Percentiles rank a stretch among this genome's conserved stretches.
These are phyloP conservation scores for Didymella exigua DNA, from an alignment of 2,329 filamentous ascomycete genomes.

Conservation along the genomic window DNA sequence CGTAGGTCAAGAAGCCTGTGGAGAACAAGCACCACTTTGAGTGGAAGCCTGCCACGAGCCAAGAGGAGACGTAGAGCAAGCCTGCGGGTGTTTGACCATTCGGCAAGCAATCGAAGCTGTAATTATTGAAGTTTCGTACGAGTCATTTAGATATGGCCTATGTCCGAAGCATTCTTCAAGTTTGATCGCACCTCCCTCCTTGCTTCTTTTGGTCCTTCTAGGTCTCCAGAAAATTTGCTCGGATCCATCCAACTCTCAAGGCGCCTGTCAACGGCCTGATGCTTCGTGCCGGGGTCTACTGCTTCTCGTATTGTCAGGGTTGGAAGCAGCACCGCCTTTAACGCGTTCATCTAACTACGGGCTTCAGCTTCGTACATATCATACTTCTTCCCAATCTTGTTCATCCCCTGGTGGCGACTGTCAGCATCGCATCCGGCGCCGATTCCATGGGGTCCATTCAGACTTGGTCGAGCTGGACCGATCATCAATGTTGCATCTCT, in stretches of 20 bases:
- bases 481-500: constrained; percentile 35
- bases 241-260: constrained; percentile 29
- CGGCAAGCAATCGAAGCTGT: not conserved
- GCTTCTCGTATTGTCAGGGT: constrained; percentile 40
- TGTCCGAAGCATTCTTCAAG: not conserved
- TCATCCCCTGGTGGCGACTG: constrained; percentile 22
- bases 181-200: not conserved
- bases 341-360: constrained; percentile 40
- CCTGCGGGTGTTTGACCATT: not conserved
- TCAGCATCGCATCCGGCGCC: not conserved
- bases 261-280: constrained; percentile 35
- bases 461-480: constrained; percentile 32
- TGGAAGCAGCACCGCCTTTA: constrained; percentile 45
- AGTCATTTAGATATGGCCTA: not conserved
- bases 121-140: not conserved
- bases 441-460: constrained; percentile 36
- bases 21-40: constrained; percentile 69
- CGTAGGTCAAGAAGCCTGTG: constrained; percentile 53
- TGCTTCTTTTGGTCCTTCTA: not conserved
- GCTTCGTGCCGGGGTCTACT: constrained; percentile 40
- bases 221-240: not conserved
- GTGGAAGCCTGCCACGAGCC: constrained; percentile 57
- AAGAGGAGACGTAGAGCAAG: constrained; percentile 29
- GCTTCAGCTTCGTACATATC: constrained; percentile 42
- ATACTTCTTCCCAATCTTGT: constrained; percentile 40